phyloP scores from a whole-genome alignment of 73 alveolate genomes.

The Paramecium octaurelia region DNA sequence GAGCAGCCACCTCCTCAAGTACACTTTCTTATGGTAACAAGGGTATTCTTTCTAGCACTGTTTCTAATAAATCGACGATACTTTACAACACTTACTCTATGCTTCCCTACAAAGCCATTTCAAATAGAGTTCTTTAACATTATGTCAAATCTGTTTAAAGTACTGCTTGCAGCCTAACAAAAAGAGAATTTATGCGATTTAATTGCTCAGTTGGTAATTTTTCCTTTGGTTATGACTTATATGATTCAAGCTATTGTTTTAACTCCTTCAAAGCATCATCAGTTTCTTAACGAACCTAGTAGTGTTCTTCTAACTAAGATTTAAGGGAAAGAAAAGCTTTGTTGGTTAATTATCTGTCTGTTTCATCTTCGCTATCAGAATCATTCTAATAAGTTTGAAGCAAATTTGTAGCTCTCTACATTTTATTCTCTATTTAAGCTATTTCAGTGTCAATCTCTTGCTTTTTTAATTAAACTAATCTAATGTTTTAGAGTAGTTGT shows the following conservation, averaged over 20 bases:
- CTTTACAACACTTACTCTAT: neutral
- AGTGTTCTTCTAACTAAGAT: neutral
- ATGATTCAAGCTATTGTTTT: neutral
- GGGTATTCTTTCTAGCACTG: neutral
- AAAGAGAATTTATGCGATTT: conserved; percentile 36
- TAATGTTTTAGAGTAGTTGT: neutral
- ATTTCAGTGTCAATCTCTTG: neutral
- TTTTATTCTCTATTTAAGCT: neutral
- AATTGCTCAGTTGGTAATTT: neutral
- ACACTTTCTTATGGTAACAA: conserved; percentile 10
- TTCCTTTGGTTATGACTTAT: neutral
- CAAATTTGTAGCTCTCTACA: conserved; percentile 4
- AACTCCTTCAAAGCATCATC: neutral
- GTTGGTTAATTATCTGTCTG: neutral
- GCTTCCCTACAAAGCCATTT: neutral
- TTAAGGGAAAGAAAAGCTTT: neutral
- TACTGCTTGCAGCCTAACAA: conserved; percentile 10
- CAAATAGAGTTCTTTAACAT: conserved; percentile 6
- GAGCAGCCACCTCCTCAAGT: neutral
- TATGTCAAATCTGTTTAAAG: neutral
- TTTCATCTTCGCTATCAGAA: conserved; percentile 33
- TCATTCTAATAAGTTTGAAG: conserved; percentile 5
- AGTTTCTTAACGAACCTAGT: neutral
- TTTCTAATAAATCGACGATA: neutral
- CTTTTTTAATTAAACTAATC: neutral